Evolutionary conservation across 305 asterid species (phyloP).

Genomic region (Rubia tinctorum): DNA sequence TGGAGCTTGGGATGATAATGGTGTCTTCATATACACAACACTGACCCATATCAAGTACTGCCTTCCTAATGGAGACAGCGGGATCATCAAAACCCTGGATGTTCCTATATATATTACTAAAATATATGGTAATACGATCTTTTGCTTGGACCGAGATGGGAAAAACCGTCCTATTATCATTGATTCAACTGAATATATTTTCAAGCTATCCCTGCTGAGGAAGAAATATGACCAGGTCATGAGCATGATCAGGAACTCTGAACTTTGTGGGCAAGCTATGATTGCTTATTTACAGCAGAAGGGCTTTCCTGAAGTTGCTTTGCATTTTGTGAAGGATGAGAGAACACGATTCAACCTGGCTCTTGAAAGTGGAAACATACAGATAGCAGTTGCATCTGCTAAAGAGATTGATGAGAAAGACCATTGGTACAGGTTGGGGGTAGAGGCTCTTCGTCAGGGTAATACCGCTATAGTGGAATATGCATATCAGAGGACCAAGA

Average conservation of each 20-base stretch:
- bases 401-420: slow-evolving; percentile 32
- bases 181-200: slow-evolving; percentile 57
- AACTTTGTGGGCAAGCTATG: slow-evolving; percentile 63
- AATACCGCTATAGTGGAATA: slow-evolving; percentile 31
- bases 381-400: slow-evolving; percentile 30
- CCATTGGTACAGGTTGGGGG: slow-evolving; percentile 30
- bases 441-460: slow-evolving; percentile 35
- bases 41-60: slow-evolving; percentile 80
- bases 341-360: slow-evolving; percentile 58
- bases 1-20: slow-evolving; percentile 90
- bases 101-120: slow-evolving; percentile 72
- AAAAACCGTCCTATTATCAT: slow-evolving; percentile 29
- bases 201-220: slow-evolving; percentile 46
- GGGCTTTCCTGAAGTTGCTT: slow-evolving; percentile 67
- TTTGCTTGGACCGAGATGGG: slow-evolving; percentile 37
- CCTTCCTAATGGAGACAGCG: slow-evolving; percentile 65
- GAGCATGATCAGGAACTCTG: slow-evolving; percentile 43
- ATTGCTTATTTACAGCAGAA: slow-evolving; percentile 66
- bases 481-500: slow-evolving; percentile 32
- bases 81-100: slow-evolving; percentile 66
- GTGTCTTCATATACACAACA: slow-evolving; percentile 78
- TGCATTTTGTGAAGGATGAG: slow-evolving; percentile 67
- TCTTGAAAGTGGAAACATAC: slow-evolving; percentile 42
- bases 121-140: slow-evolving; percentile 45
- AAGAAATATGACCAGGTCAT: slow-evolving; percentile 60